Conservation (phyloP, 1,139 yeast genomes). For the Debaryomyces robertsiae region DNA sequence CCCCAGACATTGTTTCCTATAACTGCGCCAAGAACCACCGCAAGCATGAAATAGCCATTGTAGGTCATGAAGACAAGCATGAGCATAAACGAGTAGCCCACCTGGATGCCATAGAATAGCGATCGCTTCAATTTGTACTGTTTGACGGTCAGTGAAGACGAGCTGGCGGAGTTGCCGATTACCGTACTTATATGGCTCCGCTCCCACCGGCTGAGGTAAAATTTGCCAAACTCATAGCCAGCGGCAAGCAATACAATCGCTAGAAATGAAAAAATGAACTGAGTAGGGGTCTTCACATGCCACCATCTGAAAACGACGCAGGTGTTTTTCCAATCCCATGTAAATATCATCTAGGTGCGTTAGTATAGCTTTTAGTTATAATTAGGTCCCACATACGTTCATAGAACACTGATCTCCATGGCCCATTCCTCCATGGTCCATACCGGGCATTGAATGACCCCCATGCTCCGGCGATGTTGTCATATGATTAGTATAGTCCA, state of each 20-base stretch:
- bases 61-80: conserved; percentile 86
- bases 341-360: conserved; percentile 63
- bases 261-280: conserved; percentile 54
- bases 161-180: conserved; percentile 19
- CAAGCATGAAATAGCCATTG: conserved; percentile 80
- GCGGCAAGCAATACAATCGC: conserved; percentile 53
- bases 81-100: conserved; percentile 73
- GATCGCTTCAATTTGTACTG: conserved; percentile 37
- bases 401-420: conserved; percentile 55
- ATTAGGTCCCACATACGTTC: conserved; percentile 39
- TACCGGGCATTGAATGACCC: conserved; percentile 36
- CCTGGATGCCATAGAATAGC: conserved; percentile 66
- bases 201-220: conserved; percentile 37
- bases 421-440: conserved; percentile 30
- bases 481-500: conserved; percentile 2
- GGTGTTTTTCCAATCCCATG: conserved; percentile 75
- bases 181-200: conserved; percentile 16
- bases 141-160: conserved; percentile 18
- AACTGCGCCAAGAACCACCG: conserved; percentile 70
- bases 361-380: conserved; percentile 6
- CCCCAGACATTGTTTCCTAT: conserved; percentile 69
- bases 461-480: conserved; percentile 15
- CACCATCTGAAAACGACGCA: conserved; percentile 79
- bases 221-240: conserved; percentile 62
- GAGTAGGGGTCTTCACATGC: conserved; percentile 61